Evolutionary conservation across 257 asterid species (phyloP), one percentile per base, ranked within the genome.

Genomic region (Rauvolfia tetraphylla): DNA sequence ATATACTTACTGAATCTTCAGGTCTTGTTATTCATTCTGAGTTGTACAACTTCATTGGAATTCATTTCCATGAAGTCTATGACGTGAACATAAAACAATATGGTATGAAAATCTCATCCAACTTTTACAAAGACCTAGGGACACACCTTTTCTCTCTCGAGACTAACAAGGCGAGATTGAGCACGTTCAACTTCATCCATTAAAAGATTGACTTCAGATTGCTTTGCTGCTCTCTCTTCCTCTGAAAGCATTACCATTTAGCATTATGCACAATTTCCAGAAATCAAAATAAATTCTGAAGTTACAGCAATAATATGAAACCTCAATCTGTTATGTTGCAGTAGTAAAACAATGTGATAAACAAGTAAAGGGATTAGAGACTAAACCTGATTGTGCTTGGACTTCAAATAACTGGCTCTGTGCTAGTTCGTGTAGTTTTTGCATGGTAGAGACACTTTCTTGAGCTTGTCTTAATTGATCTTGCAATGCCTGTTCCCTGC

Each of bases 141-240:
- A 73, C 81, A 80, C 61, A 93, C 99, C 99, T 93, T 95, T 84
- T 95, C 97, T 86, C 99, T 95, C 80, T 95, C 98, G 68, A 95
- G 99, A 83, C 97, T 90, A 77, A 84, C 82, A 75, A 95, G 99
- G 79, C 97, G 97, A 79, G 93, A 78, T 83, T 95, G 99, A 78
- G 99, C 99, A 58, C 93, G 91, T 74, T 95, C 99, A 83, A 95
- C 94, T 89, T 95, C 99, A 85, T 95, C 97, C 97, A 95, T 89
- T 84, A 95, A 78, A 74, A 95, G 93, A 85, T 88, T 93, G 81
- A 90, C 90, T 89, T 95, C 99, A 27, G 99, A 90, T 83, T 95
- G 99, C 75, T 95, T 95, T 44, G 90, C 82, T 61, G 98, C 99
- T 82, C 90, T 83, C 38, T 91, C 97, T 84, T 95, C 99, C 67